phyloP scores from a whole-genome alignment of 2,329 filamentous ascomycete genomes.

The Coniochaeta sp. region DNA sequence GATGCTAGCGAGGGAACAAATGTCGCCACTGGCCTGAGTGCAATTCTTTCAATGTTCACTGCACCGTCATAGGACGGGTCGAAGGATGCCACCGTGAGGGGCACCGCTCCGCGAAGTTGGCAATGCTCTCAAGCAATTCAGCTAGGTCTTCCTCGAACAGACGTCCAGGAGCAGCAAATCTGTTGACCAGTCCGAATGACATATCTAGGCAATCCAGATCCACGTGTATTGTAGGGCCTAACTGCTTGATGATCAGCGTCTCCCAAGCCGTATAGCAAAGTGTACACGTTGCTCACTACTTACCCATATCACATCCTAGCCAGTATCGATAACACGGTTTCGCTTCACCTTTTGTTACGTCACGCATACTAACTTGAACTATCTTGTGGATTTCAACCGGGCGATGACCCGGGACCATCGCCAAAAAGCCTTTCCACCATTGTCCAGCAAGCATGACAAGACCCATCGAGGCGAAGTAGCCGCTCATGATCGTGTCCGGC shows the following conservation, averaged over 20 bases:
- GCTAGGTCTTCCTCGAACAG: constrained; percentile 5
- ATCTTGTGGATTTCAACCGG: constrained; percentile 10
- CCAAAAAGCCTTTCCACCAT: constrained; percentile 16
- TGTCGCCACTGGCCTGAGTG: background rate
- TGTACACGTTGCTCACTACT: background rate
- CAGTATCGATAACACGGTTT: constrained; percentile 20
- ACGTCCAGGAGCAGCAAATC: constrained; percentile 5
- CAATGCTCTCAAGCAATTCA: constrained; percentile 5
- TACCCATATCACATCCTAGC: constrained; percentile 18
- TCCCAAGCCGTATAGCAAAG: constrained; percentile 3
- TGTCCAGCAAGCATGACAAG: constrained; percentile 26
- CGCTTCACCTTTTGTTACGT: constrained; percentile 21
- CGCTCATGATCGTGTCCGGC: constrained; percentile 24
- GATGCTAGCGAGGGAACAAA: background rate
- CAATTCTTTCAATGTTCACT: background rate
- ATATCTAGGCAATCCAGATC: constrained; percentile 8
- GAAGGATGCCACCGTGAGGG: constrained; percentile 9
- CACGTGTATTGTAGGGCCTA: constrained; percentile 4
- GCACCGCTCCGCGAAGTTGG: background rate
- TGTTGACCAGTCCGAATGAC: constrained; percentile 6
- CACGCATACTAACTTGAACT: constrained; percentile 19
- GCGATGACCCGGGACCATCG: constrained; percentile 13
- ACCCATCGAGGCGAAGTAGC: constrained; percentile 28
- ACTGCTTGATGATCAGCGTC: constrained; percentile 1
- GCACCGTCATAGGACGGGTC: constrained; percentile 8